Conservation (phyloP, 495 filamentous ascomycete genomes). For the Annulohypoxylon bovei region DNA sequence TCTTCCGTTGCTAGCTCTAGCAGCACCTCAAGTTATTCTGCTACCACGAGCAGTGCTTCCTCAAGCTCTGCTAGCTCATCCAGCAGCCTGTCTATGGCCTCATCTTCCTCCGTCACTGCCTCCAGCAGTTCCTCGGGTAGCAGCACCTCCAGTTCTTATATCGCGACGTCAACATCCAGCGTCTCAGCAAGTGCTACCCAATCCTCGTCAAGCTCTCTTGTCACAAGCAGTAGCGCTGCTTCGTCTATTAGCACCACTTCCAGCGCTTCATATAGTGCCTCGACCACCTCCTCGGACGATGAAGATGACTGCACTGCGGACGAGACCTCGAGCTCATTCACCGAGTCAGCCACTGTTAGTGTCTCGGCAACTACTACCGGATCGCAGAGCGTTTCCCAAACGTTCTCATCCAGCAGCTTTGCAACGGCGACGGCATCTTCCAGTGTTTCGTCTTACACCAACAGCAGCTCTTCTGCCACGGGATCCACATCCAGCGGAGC, state of each 20-base stretch:
- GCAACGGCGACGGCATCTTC: not conserved
- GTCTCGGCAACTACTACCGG: conserved; percentile 27
- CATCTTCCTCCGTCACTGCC: conserved; percentile 15
- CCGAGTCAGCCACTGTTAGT: conserved; percentile 26
- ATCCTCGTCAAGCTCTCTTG: conserved; percentile 24
- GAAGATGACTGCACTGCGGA: conserved; percentile 27
- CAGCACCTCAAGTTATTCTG: not conserved
- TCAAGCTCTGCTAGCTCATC: not conserved
- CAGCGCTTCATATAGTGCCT: conserved; percentile 28
- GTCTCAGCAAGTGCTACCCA: conserved; percentile 8
- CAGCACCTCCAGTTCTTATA: conserved; percentile 22
- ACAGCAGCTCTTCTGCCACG: not conserved
- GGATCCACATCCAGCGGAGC: not conserved
- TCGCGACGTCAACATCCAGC: conserved; percentile 25
- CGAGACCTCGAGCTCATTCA: conserved; percentile 27
- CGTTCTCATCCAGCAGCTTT: conserved; percentile 13
- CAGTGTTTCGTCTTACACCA: conserved; percentile 39
- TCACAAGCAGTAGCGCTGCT: conserved; percentile 31
- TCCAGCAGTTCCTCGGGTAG: conserved; percentile 19
- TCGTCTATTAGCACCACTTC: conserved; percentile 26
- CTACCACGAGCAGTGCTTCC: not conserved
- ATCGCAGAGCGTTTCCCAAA: conserved; percentile 25
- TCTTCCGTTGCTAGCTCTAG: not conserved
- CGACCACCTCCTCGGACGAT: conserved; percentile 28
- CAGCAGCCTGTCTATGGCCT: not conserved